A percentile compares a stretch with the other conserved stretches of the same genome.
Evolutionary conservation across 768 basidiomycete species (phyloP).

Genomic region (Kwoniella mangroviensis): DNA sequence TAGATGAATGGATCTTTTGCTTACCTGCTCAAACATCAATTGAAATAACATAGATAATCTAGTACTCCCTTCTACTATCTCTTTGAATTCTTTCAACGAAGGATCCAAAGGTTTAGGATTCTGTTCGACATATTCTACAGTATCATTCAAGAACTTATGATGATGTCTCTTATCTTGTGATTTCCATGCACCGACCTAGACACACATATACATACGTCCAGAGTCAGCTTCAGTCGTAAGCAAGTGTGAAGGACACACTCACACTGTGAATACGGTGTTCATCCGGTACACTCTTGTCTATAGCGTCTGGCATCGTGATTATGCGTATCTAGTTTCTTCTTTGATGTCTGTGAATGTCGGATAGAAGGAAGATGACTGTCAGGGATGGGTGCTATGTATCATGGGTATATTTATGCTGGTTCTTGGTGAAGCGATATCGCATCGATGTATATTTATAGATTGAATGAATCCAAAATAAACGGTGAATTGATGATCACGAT

Average conservation of each 20-base stretch:
- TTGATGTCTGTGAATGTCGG: too few relatives aligned
- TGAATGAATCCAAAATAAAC: neutral
- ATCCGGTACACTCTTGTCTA: conserved; percentile 40
- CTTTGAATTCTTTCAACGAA: conserved; percentile 55
- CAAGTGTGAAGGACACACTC: conserved; percentile 9
- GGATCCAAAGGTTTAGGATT: conserved; percentile 53
- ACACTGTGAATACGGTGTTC: conserved; percentile 53
- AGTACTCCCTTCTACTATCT: conserved; percentile 53
- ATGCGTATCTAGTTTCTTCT: too few relatives aligned
- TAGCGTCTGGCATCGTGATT: conserved; percentile 36
- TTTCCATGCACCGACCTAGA: conserved; percentile 50
- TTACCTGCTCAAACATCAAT: conserved; percentile 55
- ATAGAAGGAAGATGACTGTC: too few relatives aligned
- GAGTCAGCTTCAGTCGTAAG: too few relatives aligned
- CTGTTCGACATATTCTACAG: conserved; percentile 52
- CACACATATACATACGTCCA: neutral
- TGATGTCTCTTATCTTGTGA: conserved; percentile 56
- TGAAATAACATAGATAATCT: conserved; percentile 56
- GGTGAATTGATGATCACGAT: neutral
- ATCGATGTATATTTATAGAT: neutral
- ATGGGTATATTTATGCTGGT: neutral
- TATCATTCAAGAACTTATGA: conserved; percentile 49
- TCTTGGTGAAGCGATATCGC: neutral
- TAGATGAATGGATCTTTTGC: neutral
- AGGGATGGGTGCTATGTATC: too few relatives aligned